Evolutionary conservation across 306 rosid species (phyloP), one percentile per base, ranked within the genome.

Genomic region (Dalbergia cultrata): DNA sequence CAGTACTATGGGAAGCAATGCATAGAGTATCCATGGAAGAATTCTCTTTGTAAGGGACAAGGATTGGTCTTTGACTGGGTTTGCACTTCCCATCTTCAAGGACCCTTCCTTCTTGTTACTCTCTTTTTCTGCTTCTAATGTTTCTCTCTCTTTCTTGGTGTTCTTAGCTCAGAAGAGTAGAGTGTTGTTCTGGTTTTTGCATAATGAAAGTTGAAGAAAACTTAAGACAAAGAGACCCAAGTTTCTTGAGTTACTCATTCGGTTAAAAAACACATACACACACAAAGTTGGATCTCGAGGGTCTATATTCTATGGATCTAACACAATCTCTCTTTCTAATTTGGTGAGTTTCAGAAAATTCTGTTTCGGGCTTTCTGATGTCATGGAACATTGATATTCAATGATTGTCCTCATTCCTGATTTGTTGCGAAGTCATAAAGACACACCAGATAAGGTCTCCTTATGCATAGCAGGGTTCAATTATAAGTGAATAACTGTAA

Each of bases 1-100:
- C 37, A 93, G 78, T 67, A 88, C 83, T 3, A 86, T 3, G 19
- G 94, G 93, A 57, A 90, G 63, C 17, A 91, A 14, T 45, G 80
- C 79, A 61, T 75, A 90, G 54, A 88, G 50, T 31, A 70, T 35
- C 62, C 80, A 87, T 3, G 86, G 87, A 33, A 88, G 63, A 82
- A 90, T 68, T 85, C 80, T 90, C 69, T 63, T 90, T 21, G 76
- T 43, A 50, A 79, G 37, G 43, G 62, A 78, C 7, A 49, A 10
- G 13, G 35, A 17, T 53, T 80, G 83, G 2, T 87, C 86, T 85
- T 86, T 89, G 84, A 88, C 78, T 22, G 82, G 74, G 57, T 67
- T 88, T 73, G 79, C 44, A 43, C 73, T 60, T 49, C 78, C 87
- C 94, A 90, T 93, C 75, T 83, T 79, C 74, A 39, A 49, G 18